Evolutionary conservation across 768 basidiomycete genomes (phyloP), one percentile per base, ranked within the genome.

Genomic region (Mycena filopes): DNA sequence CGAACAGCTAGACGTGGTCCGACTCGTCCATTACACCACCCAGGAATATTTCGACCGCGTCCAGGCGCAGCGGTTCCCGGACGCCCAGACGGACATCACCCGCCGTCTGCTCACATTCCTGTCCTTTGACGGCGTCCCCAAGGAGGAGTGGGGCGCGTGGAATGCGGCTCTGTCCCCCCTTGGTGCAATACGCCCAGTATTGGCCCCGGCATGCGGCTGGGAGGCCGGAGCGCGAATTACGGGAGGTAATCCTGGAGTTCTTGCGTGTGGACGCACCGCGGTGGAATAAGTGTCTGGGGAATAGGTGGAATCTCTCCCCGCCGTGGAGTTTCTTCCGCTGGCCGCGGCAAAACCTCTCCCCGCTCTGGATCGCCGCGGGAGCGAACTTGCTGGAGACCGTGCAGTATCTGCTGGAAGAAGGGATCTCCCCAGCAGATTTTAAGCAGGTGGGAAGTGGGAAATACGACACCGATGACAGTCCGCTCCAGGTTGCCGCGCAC

Each of bases 11-110:
- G 8, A 6, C 7, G 12, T 33, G 28, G 49, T 50, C 4, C 28
- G 49, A 33, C 49, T 50, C 13, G n/a, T 50, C 29, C 49, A 50
- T 21, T 33, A 50, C 33, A 50, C 49, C 1, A 33, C 29, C 31
- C 49, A 50, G 12, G 49, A 31, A 31, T 50, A 50, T 33, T 33
- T 50, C 29, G 49, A 50, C n/a, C n/a, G 29, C 11, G 33, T 50
- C 29, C 49, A 50, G n/a, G 49, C 9, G 12, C 15, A 18, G 28
- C 11, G 49, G n/a, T 50, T 50, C n/a, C 49, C 48, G 15, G 26
- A 28, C 29, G 48, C 49, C 15, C 49, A 50, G 23, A 50, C 49
- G 7, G 49, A 50, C 25, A 50, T 50, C 4, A 16, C 42, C 6
- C 42, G 21, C 46, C 4, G 6, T 28, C 26, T 18, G 3, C 21